Evolutionary conservation across 768 basidiomycete species (phyloP).

Genomic region (Amanita thiersii): DNA sequence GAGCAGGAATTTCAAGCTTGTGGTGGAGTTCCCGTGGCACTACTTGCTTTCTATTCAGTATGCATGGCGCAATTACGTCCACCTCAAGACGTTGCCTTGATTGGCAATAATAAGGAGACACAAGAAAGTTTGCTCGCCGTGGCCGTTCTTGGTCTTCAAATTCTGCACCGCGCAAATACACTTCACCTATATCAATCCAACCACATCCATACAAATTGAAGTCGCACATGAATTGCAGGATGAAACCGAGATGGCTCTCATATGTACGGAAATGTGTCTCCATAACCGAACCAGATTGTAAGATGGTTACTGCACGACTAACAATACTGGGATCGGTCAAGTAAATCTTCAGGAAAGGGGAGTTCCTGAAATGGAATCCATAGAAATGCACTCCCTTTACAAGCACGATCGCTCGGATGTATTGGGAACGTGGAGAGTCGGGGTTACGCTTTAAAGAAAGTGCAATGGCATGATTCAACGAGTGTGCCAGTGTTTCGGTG

Average conservation of each 20-base stretch:
- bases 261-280: conserved; percentile 69
- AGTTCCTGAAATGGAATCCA: conserved; percentile 80
- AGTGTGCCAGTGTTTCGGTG: conserved; percentile 57
- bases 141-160: conserved; percentile 24
- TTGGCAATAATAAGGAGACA: conserved; percentile 57
- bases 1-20: conserved; percentile 61
- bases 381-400: conserved; percentile 97
- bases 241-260: conserved; percentile 86
- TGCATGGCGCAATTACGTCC: conserved; percentile 73
- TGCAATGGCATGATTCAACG: conserved; percentile 82
- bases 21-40: conserved; percentile 52
- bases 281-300: conserved; percentile 82
- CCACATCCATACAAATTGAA: conserved; percentile 94
- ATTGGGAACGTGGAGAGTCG: conserved; percentile 44
- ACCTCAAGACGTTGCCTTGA: conserved; percentile 71
- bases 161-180: conserved; percentile 46
- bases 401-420: conserved; percentile 68
- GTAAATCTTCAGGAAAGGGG: conserved; percentile 84
- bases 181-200: conserved; percentile 68
- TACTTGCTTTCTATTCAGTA: conserved; percentile 74
- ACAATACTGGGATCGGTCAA: conserved; percentile 63
- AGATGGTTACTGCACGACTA: conserved; percentile 63
- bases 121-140: conserved; percentile 10
- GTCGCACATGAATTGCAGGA: conserved; percentile 91
- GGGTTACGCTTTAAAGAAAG: conserved; percentile 74